Percentiles rank a stretch among this genome's conserved stretches.
Conservation (phyloP, 1,284 basidiomycete species). For the Vanrija sp. region DNA sequence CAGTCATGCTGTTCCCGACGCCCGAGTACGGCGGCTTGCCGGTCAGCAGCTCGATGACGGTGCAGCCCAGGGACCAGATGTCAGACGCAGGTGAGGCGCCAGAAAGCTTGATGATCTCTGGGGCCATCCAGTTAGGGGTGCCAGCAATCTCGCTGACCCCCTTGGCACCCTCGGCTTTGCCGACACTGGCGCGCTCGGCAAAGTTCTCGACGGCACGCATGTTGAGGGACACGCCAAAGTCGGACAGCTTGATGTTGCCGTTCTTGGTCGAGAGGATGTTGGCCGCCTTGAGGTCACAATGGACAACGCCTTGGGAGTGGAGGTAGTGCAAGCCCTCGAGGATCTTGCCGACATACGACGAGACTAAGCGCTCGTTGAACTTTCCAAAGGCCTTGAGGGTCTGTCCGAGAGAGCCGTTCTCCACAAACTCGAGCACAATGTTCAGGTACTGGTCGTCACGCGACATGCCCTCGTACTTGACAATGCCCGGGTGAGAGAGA, state of each 20-base stretch:
- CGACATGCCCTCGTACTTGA: slow-evolving; percentile 77
- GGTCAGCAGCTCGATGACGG: slow-evolving; percentile 86
- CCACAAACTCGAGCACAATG: slow-evolving; percentile 91
- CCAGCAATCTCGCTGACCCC: slow-evolving; percentile 60
- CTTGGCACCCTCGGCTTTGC: slow-evolving; percentile 11
- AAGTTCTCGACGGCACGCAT: slow-evolving; percentile 61
- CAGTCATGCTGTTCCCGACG: slow-evolving; percentile 81
- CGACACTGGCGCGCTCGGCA: slow-evolving; percentile 55
- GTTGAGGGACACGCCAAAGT: slow-evolving; percentile 56
- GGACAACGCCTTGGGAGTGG: slow-evolving; percentile 64
- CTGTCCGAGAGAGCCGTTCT: slow-evolving; percentile 87
- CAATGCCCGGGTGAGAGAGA: slow-evolving; percentile 84
- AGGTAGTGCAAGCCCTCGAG: slow-evolving; percentile 87
- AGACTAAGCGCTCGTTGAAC: slow-evolving; percentile 81
- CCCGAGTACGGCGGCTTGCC: slow-evolving; percentile 88
- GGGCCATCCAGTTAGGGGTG: slow-evolving; percentile 98
- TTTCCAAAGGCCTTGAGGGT: slow-evolving; percentile 87
- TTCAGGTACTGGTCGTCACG: slow-evolving; percentile 78
- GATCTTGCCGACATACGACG: slow-evolving; percentile 87
- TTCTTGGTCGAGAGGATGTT: slow-evolving; percentile 58
- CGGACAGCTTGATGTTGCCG: slow-evolving; percentile 55
- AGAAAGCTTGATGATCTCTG: slow-evolving; percentile 77
- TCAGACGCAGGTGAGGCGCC: slow-evolving; percentile 58
- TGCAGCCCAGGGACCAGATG: slow-evolving; percentile 87
- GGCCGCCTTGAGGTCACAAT: slow-evolving; percentile 56